Base-by-base conservation (phyloP, 371 early-diverging fungal species). In the Apophysomyces trapeziformis region DNA sequence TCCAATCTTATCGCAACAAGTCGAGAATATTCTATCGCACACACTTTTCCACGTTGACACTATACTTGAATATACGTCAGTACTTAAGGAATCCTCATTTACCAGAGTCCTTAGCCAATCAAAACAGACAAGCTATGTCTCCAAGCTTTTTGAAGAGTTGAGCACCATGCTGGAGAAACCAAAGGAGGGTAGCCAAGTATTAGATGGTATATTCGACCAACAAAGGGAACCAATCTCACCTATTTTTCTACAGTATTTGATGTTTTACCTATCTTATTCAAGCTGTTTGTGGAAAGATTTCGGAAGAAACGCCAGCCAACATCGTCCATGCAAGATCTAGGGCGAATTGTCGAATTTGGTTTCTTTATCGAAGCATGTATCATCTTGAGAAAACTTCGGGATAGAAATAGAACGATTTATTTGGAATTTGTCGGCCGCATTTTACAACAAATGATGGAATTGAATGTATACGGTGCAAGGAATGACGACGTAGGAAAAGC, bases 11-110 rank as follows among this genome's bases (percentile, higher is more conserved):
- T 38, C 73, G 21, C 39, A 64, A 12, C 37, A 54, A 16, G 44
- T 77, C 16, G 68, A 73, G 0, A 54, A 71, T 37, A 69, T 78
- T 14, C 46, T 78, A 4, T 67, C 66, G 5, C 73, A 77, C 41
- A 73, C 61, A 1, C 56, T 82, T 7, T 82, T 77, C 57, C 83
- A 82, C 38, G 57, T 73, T 8, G 83, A 82, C 41, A 78, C 71
- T 4, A 66, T 82, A 18, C 58, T 79, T 18, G 83, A 82, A 60
- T 82, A 74, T 47, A 77, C 71, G 0, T 73, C 79, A 14, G 66
- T 82, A 4, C 57, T 79, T 13, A 76, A 72, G 47, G 75, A 76
- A 4, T 44, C 64, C 2, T 18, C 50, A 8, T 43, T 57, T 1
- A 43, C 67, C 16, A 26, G 32, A 5, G 39, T 50, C 18, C 8